phyloP scores from a whole-genome alignment of 257 asterid species.

The Penstemon newberryi region DNA sequence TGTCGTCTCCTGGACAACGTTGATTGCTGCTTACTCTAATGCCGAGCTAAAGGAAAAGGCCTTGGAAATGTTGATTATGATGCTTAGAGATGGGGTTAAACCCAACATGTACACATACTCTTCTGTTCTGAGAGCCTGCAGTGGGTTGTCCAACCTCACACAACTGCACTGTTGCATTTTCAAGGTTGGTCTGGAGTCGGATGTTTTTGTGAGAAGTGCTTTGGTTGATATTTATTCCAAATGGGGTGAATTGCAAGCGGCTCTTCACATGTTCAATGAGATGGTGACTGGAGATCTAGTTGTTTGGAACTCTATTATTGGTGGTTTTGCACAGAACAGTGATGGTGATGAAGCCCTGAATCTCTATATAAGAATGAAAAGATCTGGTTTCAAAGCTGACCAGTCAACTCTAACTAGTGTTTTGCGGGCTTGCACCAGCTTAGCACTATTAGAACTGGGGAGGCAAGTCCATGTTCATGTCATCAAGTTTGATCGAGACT shows the following conservation, averaged over 20 bases:
- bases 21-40: slow-evolving; percentile 67
- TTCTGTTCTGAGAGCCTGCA: slow-evolving; percentile 86
- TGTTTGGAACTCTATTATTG: slow-evolving; percentile 86
- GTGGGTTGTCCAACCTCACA: slow-evolving; percentile 41
- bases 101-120: slow-evolving; percentile 93
- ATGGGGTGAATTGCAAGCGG: slow-evolving; percentile 56
- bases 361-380: slow-evolving; percentile 73
- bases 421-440: slow-evolving; percentile 81
- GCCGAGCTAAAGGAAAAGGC: slow-evolving; percentile 47
- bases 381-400: slow-evolving; percentile 58
- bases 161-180: slow-evolving; percentile 68
- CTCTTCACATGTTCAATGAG: slow-evolving; percentile 59
- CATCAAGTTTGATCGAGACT: slow-evolving; percentile 67
- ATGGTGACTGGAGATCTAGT: slow-evolving; percentile 70
- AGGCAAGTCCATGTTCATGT: slow-evolving; percentile 83
- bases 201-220: slow-evolving; percentile 86
- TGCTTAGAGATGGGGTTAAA: slow-evolving; percentile 73
- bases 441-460: slow-evolving; percentile 79
- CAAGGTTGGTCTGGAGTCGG: slow-evolving; percentile 83
- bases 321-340: slow-evolving; percentile 89
- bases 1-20: slow-evolving; percentile 79
- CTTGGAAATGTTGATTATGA: slow-evolving; percentile 57
- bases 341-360: slow-evolving; percentile 71
- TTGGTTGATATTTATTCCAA: slow-evolving; percentile 67
- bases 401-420: slow-evolving; percentile 78